Conservation (phyloP, 495 filamentous ascomycete genomes). For the Xylaria palmicola region DNA sequence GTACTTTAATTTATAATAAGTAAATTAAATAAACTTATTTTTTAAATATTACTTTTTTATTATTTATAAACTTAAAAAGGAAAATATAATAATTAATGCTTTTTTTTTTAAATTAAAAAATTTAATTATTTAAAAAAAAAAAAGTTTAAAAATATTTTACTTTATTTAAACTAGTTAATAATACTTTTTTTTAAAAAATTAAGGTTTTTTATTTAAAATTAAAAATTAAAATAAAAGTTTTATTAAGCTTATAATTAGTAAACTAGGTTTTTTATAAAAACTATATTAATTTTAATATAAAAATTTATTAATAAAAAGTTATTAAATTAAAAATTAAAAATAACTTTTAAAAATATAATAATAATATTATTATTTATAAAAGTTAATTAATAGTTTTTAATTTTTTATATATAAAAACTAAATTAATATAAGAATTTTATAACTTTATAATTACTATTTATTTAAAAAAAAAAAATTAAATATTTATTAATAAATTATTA, state of each 20-base stretch:
- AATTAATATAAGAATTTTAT: not conserved
- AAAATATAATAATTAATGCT: not conserved
- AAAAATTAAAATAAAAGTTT: not conserved
- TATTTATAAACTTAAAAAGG: not conserved
- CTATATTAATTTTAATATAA: not conserved
- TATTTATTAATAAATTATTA: not conserved
- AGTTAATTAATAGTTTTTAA: not conserved
- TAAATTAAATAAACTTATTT: not conserved
- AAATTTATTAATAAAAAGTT: not conserved
- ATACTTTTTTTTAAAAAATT: not conserved
- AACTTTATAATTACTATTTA: not conserved
- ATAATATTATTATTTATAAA: not conserved
- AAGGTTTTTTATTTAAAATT: not conserved
- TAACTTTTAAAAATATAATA: not conserved
- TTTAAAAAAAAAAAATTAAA: not conserved
- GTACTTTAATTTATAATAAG: too few species aligned
- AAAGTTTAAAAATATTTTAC: not conserved
- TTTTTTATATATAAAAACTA: not conserved
- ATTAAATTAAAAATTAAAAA: not conserved
- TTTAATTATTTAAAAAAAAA: not conserved
- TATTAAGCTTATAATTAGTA: not conserved
- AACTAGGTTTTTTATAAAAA: not conserved
- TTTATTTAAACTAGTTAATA: not conserved
- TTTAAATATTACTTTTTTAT: not conserved
- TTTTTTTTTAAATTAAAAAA: not conserved